phyloP scores from a whole-genome alignment of 345 rosid genomes.

The Camelina laxa region DNA sequence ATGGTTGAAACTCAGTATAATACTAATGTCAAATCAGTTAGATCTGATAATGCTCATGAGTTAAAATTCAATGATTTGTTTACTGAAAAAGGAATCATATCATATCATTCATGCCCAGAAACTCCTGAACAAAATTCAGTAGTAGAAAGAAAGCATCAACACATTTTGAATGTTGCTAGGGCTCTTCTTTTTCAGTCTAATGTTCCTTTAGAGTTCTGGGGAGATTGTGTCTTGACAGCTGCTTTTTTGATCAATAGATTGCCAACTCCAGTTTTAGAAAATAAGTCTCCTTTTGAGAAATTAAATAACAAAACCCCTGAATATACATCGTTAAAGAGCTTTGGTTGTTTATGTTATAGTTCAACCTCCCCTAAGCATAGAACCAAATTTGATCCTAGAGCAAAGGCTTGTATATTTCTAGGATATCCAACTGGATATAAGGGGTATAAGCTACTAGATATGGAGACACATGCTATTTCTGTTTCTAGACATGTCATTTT shows the following conservation, averaged over 20 bases:
- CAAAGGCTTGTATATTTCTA: not conserved
- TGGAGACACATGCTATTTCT: not conserved
- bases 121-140: too few species aligned
- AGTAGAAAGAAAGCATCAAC: too few species aligned
- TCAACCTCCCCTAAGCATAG: not conserved
- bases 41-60: not conserved
- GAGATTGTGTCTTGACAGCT: not conserved
- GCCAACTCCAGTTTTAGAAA: not conserved
- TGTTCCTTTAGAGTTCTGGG: not conserved
- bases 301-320: not conserved
- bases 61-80: too few species aligned
- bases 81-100: too few species aligned
- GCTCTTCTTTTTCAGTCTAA: not conserved
- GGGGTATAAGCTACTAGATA: not conserved
- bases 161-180: not conserved
- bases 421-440: not conserved
- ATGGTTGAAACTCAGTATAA: not conserved
- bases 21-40: not conserved
- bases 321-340: too few species aligned
- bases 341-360: not conserved
- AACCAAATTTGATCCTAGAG: not conserved
- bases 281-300: not conserved
- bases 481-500: not conserved
- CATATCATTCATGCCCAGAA: too few species aligned
- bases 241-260: not conserved